Conservation (phyloP, 139 green algal genomes). For the Haematococcus sp. region DNA sequence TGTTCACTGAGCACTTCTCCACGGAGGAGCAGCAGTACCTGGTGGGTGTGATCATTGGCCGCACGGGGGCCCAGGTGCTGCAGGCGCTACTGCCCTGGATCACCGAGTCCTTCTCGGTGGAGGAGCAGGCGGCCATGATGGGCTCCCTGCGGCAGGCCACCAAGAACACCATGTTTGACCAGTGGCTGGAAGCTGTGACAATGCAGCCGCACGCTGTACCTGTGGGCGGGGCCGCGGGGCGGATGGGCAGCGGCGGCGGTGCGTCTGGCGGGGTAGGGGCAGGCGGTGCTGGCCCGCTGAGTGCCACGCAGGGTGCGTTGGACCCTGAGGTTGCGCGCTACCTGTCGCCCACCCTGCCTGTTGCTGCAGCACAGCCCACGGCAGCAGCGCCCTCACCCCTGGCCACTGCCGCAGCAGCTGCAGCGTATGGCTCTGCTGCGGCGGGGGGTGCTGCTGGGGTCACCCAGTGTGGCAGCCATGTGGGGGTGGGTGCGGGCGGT, state of each 20-base stretch:
- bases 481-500: not conserved
- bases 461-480: too few relatives aligned
- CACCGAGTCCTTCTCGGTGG: constrained; percentile 66
- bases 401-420: too few relatives aligned
- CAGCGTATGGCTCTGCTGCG: too few relatives aligned
- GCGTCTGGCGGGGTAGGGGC: not conserved
- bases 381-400: too few relatives aligned
- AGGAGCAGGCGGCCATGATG: constrained; percentile 83
- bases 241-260: constrained; percentile 3
- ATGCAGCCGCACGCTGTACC: not conserved
- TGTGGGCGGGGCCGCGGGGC: not conserved
- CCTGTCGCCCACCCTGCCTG: too few relatives aligned
- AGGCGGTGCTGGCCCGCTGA: not conserved
- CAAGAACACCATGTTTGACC: constrained; percentile 93
- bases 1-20: constrained; percentile 95
- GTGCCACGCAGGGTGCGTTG: too few relatives aligned
- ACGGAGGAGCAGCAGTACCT: constrained; percentile 90
- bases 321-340: too few relatives aligned
- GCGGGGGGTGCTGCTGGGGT: too few relatives aligned
- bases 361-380: too few relatives aligned
- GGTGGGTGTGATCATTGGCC: constrained; percentile 84
- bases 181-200: constrained; percentile 79
- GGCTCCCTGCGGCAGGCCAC: constrained; percentile 71
- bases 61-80: constrained; percentile 94
- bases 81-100: constrained; percentile 94